Evolutionary conservation across 2,329 filamentous ascomycete species (phyloP), one percentile per base, ranked within the genome.

Genomic region (Gaeumannomyces tritici): DNA sequence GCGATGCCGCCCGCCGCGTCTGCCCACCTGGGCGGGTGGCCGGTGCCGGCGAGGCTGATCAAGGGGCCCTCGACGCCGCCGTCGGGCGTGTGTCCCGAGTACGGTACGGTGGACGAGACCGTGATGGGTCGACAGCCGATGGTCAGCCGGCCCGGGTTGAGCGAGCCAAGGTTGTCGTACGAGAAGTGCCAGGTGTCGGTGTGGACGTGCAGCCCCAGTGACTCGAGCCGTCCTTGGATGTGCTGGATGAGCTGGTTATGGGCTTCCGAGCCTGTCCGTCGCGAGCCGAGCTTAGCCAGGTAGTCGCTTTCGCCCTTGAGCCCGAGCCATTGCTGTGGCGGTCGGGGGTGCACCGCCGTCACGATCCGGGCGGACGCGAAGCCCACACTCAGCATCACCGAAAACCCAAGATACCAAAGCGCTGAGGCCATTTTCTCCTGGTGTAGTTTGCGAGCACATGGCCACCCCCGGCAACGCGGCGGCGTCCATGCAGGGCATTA

Each of bases 161-260:
- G 57, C 28, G 42, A 55, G 27, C 42, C 13, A 8, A 55, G 42
- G 51, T 35, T 4, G 15, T 61, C 47, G 18, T 61, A 61, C 18
- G 54, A 24, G 21, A 61, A 61, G 12, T 9, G 21, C 47, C 18
- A 56, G 1, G 18, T 24, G 54, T 61, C 60, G 3, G 18, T 27
- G 21, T 61, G 15, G 29, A 61, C 60, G 18, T 61, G 27, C 11
- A 61, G 31, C 2, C 60, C 60, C 15, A 61, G 60, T 3, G 21
- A 7, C 18, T 61, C 27, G 9, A 61, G 60, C 13, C 56, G 28
- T 7, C 51, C 28, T 35, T 55, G 47, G 27, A 61, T 61, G 11
- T 54, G 60, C 12, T 61, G 31, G 29, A 61, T 61, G 26, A 61
- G 28, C 21, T 28, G 60, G 15, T 33, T 35, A 11, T 61, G 60